These are phyloP conservation scores for Aspergillus ibericus DNA, from an alignment of 2,329 filamentous ascomycete genomes.

Conservation along the genomic window DNA sequence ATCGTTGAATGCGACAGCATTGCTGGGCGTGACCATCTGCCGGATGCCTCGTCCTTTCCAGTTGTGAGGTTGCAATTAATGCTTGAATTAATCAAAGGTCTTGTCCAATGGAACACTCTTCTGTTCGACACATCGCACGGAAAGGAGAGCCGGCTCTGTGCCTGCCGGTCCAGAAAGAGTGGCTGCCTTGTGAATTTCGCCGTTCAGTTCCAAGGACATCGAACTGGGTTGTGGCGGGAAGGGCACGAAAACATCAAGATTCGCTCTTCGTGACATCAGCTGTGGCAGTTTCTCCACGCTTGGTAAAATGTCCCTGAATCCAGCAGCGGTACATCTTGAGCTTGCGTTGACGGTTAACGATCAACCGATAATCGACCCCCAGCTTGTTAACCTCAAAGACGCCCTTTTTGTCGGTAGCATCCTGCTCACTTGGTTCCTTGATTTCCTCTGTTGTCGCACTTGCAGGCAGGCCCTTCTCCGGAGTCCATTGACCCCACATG, in stretches of 20 bases:
- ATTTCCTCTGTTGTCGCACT: slow-evolving; percentile 12
- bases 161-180: background rate
- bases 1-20: background rate
- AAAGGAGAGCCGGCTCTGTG: background rate
- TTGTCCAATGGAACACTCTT: background rate
- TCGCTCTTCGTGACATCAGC: slow-evolving; percentile 14
- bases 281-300: slow-evolving; percentile 24
- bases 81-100: background rate
- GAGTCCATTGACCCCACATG: slow-evolving; percentile 68
- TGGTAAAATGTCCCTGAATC: slow-evolving; percentile 48
- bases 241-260: slow-evolving; percentile 1
- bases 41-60: background rate
- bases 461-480: slow-evolving; percentile 33
- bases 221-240: background rate
- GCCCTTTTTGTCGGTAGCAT: slow-evolving; percentile 20
- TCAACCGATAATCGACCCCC: slow-evolving; percentile 80
- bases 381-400: slow-evolving; percentile 74
- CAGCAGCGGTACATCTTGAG: slow-evolving; percentile 99
- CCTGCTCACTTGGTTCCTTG: slow-evolving; percentile 10
- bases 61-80: background rate
- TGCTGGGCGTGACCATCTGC: background rate
- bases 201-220: background rate
- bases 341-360: slow-evolving; percentile 87
- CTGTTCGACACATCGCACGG: background rate
- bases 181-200: background rate